These are phyloP conservation scores for Wallacemonas collosoma DNA, from an alignment of 208 protist genomes.

Conservation along the genomic window DNA sequence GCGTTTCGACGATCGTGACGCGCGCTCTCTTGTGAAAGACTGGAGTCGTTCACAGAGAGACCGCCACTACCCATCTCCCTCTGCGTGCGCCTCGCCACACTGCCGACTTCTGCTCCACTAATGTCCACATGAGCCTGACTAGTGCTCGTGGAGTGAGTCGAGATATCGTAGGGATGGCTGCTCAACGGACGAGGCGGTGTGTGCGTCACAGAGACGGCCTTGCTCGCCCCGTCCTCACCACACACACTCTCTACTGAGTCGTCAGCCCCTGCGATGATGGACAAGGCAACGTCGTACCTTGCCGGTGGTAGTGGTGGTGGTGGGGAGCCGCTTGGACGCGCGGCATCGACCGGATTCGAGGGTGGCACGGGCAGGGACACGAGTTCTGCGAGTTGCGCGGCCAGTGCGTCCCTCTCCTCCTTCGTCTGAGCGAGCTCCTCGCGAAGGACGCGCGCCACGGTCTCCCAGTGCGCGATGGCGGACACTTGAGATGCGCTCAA, in stretches of 20 bases:
- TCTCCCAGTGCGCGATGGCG: not conserved
- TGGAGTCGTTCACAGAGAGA: not conserved
- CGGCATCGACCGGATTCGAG: not conserved
- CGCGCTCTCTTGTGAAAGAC: not conserved
- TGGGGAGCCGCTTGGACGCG: no score
- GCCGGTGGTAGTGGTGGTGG: not conserved
- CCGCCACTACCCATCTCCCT: not conserved
- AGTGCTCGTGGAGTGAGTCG: not conserved
- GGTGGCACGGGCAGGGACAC: not conserved
- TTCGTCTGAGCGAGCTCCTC: not conserved
- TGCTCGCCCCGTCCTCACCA: no score
- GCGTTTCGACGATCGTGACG: slow-evolving; percentile 2
- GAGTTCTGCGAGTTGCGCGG: not conserved
- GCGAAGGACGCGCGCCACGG: not conserved
- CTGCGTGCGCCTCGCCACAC: not conserved
- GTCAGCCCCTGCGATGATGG: slow-evolving; percentile 1
- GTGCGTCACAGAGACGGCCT: no score
- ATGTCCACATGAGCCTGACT: not conserved
- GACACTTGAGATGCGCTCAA: not conserved
- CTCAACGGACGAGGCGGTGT: not conserved
- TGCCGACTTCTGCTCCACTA: no score
- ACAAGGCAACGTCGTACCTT: not conserved
- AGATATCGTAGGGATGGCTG: not conserved
- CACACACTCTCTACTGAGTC: not conserved
- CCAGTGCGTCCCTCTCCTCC: not conserved